Percentiles rank a stretch among this genome's conserved stretches.
phyloP scores from a whole-genome alignment of 2,329 filamentous ascomycete species.

The Nigrograna mackinnonii region DNA sequence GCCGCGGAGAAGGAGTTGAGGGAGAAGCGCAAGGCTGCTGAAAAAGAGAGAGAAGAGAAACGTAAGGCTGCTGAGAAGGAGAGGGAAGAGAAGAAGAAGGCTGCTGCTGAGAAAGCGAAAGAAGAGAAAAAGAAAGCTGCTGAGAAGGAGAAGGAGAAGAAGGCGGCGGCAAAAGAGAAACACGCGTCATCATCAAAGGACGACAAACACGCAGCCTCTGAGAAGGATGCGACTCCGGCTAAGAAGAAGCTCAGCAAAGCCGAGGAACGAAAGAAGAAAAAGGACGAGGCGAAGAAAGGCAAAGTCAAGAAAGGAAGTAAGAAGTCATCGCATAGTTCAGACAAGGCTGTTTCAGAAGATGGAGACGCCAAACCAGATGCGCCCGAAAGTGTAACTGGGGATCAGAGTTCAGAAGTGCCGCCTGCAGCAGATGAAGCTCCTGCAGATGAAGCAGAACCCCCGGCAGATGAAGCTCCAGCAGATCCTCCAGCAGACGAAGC shows the following conservation, averaged over 20 bases:
- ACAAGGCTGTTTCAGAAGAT: conserved; percentile 11
- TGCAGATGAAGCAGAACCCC: no score
- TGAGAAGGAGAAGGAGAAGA: conserved; percentile 14
- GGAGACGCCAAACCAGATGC: conserved; percentile 19
- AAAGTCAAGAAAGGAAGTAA: conserved; percentile 21
- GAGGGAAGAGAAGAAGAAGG: no score
- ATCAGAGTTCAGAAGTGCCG: background rate
- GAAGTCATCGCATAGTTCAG: conserved; percentile 12
- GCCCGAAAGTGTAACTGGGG: conserved; percentile 7
- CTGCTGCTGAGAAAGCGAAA: conserved; percentile 1
- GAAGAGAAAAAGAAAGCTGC: conserved; percentile 24
- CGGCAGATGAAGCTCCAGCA: conserved; percentile 1
- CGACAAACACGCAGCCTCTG: no score
- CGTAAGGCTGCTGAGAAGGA: no score
- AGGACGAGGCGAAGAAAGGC: conserved; percentile 20
- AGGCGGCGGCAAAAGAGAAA: conserved; percentile 19
- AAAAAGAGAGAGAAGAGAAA: conserved; percentile 14
- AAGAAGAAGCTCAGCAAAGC: conserved; percentile 29
- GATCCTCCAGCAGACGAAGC: conserved; percentile 1
- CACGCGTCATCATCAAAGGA: no score
- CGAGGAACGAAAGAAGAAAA: conserved; percentile 31
- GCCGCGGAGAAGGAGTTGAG: conserved; percentile 9
- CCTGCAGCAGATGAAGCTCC: background rate
- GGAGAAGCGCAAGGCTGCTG: conserved; percentile 22
- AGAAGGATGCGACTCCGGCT: conserved; percentile 4